These are phyloP conservation scores for Brachypodium distachyon DNA, from an alignment of 202 grass and related monocot species.

Conservation along the genomic window DNA sequence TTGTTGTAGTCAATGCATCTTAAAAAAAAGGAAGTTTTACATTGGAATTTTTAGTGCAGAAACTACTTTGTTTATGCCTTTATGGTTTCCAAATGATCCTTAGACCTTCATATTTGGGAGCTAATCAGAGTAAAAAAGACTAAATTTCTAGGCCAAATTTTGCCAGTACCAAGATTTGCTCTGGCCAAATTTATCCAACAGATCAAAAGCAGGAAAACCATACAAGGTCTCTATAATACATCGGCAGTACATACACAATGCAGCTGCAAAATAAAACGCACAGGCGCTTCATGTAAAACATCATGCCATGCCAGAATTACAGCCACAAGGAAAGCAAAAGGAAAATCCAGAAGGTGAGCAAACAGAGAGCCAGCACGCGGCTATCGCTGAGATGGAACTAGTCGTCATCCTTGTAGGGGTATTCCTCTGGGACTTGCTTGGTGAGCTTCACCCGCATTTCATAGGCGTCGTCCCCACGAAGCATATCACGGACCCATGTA, in stretches of 20 bases:
- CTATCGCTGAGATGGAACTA: conserved; percentile 15
- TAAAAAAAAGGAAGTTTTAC: too few species aligned
- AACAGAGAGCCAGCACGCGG: not conserved
- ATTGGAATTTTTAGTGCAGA: too few species aligned
- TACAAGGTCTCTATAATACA: conserved; percentile 4
- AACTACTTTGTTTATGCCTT: not conserved
- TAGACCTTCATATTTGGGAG: not conserved
- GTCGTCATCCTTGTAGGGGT: conserved; percentile 96
- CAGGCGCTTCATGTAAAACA: conserved; percentile 16
- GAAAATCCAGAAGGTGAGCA: not conserved
- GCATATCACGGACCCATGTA: conserved; percentile 94
- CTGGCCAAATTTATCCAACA: not conserved
- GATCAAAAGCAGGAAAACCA: not conserved
- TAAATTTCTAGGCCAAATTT: not conserved
- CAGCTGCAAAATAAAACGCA: conserved; percentile 4
- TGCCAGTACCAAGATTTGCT: not conserved
- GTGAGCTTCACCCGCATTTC: conserved; percentile 91
- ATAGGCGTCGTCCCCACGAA: conserved; percentile 84
- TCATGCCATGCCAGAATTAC: not conserved
- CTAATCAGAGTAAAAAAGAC: not conserved
- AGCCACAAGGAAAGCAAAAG: not conserved
- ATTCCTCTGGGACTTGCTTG: conserved; percentile 96
- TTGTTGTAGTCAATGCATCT: too few species aligned
- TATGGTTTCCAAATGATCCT: not conserved
- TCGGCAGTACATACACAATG: not conserved